phyloP scores from a whole-genome alignment of 2,329 filamentous ascomycete genomes.

The Ophiostoma ips region DNA sequence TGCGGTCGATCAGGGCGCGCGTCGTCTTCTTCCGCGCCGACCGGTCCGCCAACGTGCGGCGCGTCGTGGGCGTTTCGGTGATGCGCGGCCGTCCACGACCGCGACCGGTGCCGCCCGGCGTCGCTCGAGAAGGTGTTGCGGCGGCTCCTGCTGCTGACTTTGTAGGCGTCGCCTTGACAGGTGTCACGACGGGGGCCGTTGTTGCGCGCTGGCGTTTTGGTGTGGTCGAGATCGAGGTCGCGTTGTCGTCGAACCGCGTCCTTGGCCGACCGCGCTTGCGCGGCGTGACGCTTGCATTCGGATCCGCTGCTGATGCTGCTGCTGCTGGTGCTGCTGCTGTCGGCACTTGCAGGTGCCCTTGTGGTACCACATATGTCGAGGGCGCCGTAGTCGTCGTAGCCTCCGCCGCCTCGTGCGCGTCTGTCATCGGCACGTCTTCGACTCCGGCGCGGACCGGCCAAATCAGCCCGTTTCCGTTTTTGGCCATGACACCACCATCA shows the following conservation, averaged over 20 bases:
- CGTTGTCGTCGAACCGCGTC: slow-evolving; percentile 1
- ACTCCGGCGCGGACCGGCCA: background rate
- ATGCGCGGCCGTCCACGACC: slow-evolving; percentile 11
- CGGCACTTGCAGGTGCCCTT: no score
- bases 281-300: background rate
- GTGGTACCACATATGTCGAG: background rate
- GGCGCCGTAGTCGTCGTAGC: background rate
- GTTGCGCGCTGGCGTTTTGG: slow-evolving; percentile 10
- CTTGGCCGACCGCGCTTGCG: background rate
- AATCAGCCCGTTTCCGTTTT: background rate
- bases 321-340: background rate
- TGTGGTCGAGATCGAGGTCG: slow-evolving; percentile 1
- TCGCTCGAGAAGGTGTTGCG: no score
- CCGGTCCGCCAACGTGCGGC: slow-evolving; percentile 59
- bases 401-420: background rate
- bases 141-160: slow-evolving; percentile 7
- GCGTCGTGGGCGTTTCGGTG: slow-evolving; percentile 40
- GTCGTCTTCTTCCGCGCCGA: slow-evolving; percentile 82
- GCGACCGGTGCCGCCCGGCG: slow-evolving; percentile 19
- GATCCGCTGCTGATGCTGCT: background rate
- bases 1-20: slow-evolving; percentile 58
- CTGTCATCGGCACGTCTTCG: background rate
- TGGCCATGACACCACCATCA: background rate
- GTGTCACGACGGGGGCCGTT: slow-evolving; percentile 14
- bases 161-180: slow-evolving; percentile 22